Evolutionary conservation across 73 alveolate species (phyloP).

Genomic region (Paramecium tetraurelia): DNA sequence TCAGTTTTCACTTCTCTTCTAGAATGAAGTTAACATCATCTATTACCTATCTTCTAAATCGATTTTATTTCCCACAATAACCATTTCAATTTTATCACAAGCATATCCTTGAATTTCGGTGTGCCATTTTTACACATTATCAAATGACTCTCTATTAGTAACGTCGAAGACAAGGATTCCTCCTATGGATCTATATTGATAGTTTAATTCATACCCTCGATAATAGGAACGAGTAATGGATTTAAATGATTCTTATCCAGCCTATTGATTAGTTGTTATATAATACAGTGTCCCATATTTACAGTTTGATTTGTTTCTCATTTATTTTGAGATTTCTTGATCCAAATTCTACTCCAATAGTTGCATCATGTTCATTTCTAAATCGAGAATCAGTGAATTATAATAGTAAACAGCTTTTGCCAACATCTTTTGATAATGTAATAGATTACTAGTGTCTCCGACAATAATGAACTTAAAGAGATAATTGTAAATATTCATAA

Average conservation of each 20-base stretch:
- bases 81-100: conserved; percentile 82
- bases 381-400: conserved; percentile 73
- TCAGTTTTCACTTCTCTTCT: neutral
- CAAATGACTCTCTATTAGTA: conserved; percentile 64
- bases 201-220: conserved; percentile 47
- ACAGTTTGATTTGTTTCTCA: conserved; percentile 76
- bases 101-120: conserved; percentile 86
- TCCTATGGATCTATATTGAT: conserved; percentile 74
- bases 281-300: conserved; percentile 94
- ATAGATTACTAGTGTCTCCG: conserved; percentile 45
- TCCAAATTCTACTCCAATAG: conserved; percentile 96
- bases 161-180: conserved; percentile 87
- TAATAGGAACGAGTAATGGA: conserved; percentile 85
- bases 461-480: conserved; percentile 54
- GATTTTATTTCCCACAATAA: conserved; percentile 88
- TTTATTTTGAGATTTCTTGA: conserved; percentile 81
- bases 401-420: conserved; percentile 68
- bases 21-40: neutral
- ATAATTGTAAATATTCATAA: conserved; percentile 52
- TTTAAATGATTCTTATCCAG: conserved; percentile 85
- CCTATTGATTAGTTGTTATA: conserved; percentile 45
- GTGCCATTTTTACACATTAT: conserved; percentile 83
- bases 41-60: conserved; percentile 81
- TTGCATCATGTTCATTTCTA: conserved; percentile 67
- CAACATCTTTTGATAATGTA: conserved; percentile 62